Base-by-base conservation (phyloP, 768 basidiomycete species). In the Tylopilus subfusipes region DNA sequence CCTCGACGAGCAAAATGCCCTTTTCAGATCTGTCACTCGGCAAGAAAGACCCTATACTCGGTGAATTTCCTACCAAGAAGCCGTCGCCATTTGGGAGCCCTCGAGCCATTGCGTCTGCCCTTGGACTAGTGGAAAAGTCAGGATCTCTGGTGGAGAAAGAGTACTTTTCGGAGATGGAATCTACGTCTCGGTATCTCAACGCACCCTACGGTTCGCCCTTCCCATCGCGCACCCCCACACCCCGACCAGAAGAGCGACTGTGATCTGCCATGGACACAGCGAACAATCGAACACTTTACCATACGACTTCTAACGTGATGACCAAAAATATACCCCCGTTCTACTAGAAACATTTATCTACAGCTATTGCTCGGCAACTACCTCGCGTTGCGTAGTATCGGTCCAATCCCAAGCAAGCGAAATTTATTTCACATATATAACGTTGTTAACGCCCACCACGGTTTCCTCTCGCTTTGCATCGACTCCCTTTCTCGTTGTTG, bases 21-120 rank as follows among this genome's bases (percentile, higher is more conserved):
- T 76, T 72, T 54, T 69, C 80, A 5, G 75, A 74, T 39, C 69
- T 78, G 1, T 77, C 82, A 9, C 64, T 82, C 42, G 71, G 74
- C 47, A 71, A 77, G 43, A 75, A 78, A 54, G 79, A 78, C 52
- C 82, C 82, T 22, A 84, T 87, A 55, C 71, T 86, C 3, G 84
- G 85, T 16, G 79, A 85, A 50, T 80, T 84, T 57, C 62, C 73
- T 38, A 69, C 74, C 25, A 74, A 73, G 62, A 79, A 75, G 62
- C 73, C 74, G 34, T 75, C 77, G 22, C 73, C 79, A 5, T 81
- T 81, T 57, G 77, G 76, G 21, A 81, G 76, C 55, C 78, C 81
- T 4, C 75, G 75, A 39, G 75, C 74, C 21, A 72, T 82, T 54
- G 78, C 81, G 11, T 76, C 74, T 53, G 78, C 81, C 11, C 74